Evolutionary conservation across 2,329 filamentous ascomycete species (phyloP).

Genomic region (Trichoderma polysporum): DNA sequence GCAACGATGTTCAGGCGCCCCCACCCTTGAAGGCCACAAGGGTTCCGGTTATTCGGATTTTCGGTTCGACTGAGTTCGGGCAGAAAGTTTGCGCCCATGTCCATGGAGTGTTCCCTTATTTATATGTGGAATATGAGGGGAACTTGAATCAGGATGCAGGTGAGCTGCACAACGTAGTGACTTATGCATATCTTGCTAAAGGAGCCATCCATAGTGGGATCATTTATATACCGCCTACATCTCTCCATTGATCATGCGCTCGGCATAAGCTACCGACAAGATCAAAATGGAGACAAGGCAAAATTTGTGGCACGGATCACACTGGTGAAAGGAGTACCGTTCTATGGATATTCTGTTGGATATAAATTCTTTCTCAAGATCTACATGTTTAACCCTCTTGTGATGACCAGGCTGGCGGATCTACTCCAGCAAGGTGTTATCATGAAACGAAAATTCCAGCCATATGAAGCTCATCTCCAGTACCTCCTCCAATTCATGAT

Average conservation of each 20-base stretch:
- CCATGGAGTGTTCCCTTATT: slow-evolving; percentile 91
- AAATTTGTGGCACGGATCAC: slow-evolving; percentile 86
- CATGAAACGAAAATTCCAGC: slow-evolving; percentile 80
- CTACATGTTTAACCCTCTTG: slow-evolving; percentile 83
- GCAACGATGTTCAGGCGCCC: slow-evolving; percentile 60
- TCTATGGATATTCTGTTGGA: slow-evolving; percentile 94
- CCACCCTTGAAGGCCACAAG: slow-evolving; percentile 64
- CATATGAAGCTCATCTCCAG: slow-evolving; percentile 90
- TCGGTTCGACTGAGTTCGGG: slow-evolving; percentile 89
- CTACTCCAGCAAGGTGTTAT: slow-evolving; percentile 85
- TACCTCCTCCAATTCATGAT: slow-evolving; percentile 97
- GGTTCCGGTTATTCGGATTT: slow-evolving; percentile 84
- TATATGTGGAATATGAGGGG: slow-evolving; percentile 86
- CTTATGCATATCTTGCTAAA: slow-evolving; percentile 19
- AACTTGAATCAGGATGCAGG: slow-evolving; percentile 65
- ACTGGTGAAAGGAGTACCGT: slow-evolving; percentile 88
- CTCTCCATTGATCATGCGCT: slow-evolving; percentile 89
- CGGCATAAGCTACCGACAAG: slow-evolving; percentile 78
- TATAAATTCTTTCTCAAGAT: slow-evolving; percentile 91
- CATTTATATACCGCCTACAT: slow-evolving; percentile 76
- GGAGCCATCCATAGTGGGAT: slow-evolving; percentile 54
- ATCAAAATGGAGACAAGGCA: slow-evolving; percentile 64
- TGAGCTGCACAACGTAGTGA: slow-evolving; percentile 40
- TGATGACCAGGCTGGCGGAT: slow-evolving; percentile 86
- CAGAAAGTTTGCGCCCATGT: slow-evolving; percentile 96